These are phyloP conservation scores for Cucurbitaria berberidis DNA, from an alignment of 2,329 filamentous ascomycete genomes.

Conservation along the genomic window DNA sequence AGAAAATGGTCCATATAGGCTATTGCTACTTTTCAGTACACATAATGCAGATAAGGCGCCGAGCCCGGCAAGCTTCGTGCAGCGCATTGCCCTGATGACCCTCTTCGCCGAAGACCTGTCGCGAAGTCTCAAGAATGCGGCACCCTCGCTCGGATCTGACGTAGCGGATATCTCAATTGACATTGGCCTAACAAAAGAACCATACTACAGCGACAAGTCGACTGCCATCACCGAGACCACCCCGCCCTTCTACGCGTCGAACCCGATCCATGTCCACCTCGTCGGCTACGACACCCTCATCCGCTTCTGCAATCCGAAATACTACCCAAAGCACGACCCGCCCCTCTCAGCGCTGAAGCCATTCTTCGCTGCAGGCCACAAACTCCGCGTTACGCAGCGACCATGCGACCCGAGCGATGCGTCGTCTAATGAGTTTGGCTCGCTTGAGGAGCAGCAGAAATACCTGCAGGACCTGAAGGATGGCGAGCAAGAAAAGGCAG, in stretches of 20 bases:
- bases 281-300: slow-evolving; percentile 79
- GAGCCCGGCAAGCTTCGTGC: slow-evolving; percentile 70
- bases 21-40: slow-evolving; percentile 66
- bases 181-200: slow-evolving; percentile 72
- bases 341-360: slow-evolving; percentile 63
- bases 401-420: slow-evolving; percentile 49
- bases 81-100: slow-evolving; percentile 74
- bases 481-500: slow-evolving; percentile 58
- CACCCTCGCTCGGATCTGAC: slow-evolving; percentile 5
- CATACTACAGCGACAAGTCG: slow-evolving; percentile 78
- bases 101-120: slow-evolving; percentile 66
- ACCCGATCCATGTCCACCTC: slow-evolving; percentile 67
- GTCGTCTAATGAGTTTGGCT: slow-evolving; percentile 64
- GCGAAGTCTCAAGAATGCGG: slow-evolving; percentile 14
- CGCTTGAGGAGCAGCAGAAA: slow-evolving; percentile 58
- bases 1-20: slow-evolving; percentile 51
- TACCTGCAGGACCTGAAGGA: slow-evolving; percentile 61
- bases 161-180: slow-evolving; percentile 56
- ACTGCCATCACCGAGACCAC: slow-evolving; percentile 58
- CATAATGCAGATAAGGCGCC: slow-evolving; percentile 71
- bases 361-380: slow-evolving; percentile 66
- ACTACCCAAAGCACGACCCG: slow-evolving; percentile 61
- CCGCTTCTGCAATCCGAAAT: slow-evolving; percentile 74
- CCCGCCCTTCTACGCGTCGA: slow-evolving; percentile 44
- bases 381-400: slow-evolving; percentile 68